A percentile compares a stretch with the other conserved stretches of the same genome.
Conservation (phyloP, 305 asterid genomes). For the Solanum aculeatissimum region DNA sequence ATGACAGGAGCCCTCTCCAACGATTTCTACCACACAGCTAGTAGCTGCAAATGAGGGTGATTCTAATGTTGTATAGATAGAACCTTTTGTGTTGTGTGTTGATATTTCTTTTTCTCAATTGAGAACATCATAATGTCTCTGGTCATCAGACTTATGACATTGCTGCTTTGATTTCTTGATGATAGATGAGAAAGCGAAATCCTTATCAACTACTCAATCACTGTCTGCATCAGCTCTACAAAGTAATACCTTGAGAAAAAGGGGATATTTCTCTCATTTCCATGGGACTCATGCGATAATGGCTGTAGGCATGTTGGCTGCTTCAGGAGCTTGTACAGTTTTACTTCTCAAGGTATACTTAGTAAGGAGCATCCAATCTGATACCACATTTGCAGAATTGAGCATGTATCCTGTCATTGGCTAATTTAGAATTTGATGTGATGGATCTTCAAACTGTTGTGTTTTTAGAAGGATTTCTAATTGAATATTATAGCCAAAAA, state of each 20-base stretch:
- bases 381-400: not conserved
- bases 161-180: slow-evolving; percentile 7
- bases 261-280: slow-evolving; percentile 40
- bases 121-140: not conserved
- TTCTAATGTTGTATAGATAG: not conserved
- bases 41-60: slow-evolving; percentile 49
- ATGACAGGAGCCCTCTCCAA: slow-evolving; percentile 59
- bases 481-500: not conserved
- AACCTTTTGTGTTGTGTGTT: not conserved
- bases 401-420: not conserved
- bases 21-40: slow-evolving; percentile 38
- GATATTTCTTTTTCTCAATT: not conserved
- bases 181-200: slow-evolving; percentile 43
- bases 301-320: slow-evolving; percentile 60
- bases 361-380: slow-evolving; percentile 2
- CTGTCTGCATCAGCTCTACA: slow-evolving; percentile 37
- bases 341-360: slow-evolving; percentile 64
- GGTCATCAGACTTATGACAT: not conserved
- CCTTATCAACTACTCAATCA: slow-evolving; percentile 34
- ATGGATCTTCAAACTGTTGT: not conserved
- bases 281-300: slow-evolving; percentile 74
- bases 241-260: slow-evolving; percentile 24
- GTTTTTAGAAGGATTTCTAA: not conserved
- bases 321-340: slow-evolving; percentile 72
- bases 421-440: not conserved